Evolutionary conservation across 768 basidiomycete species (phyloP), one percentile per base, ranked within the genome.

Genomic region (Lentinus tigrinus): DNA sequence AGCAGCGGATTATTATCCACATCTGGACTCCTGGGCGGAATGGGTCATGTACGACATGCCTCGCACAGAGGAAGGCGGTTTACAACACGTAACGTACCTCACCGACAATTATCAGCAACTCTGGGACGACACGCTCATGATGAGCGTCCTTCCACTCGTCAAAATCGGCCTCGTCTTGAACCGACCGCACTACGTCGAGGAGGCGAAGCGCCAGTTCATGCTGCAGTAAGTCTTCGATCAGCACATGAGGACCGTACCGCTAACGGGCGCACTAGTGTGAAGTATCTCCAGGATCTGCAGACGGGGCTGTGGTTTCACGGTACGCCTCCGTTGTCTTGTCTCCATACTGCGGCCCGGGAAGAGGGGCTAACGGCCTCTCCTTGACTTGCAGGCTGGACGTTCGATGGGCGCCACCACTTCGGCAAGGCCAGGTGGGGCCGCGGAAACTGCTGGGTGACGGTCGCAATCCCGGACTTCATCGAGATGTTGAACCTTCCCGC

Each of bases 101-200:
- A 69, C 67, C 23, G 69, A 70, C 42, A 76, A 81, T 65, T 49
- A 72, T 60, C 75, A 81, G 56, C 80, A 83, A 57, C 65, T 82
- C 6, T 82, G 82, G 81, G 81, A 83, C 65, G 82, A 85, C 66
- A 83, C 81, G 2, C 68, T 83, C 57, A 81, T 82, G 80, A 83
- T 83, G 81, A 73, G 75, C 24, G 81, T 83, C 14, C 70, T 83
- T n/a, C 82, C 82, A 10, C 69, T 85, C 34, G 70, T 82, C 10
- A 83, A 82, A 67, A 82, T 83, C 43, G 82, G 82, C 3, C 65
- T 82, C 34, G 74, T 83, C n/a, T 72, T 83, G n/a, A 70, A 75
- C 38, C 70, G 79, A 27, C 75, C 75, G 2, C 70, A 78, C 17
- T 83, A 84, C 63, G 68, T 83, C 40, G 78, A 83, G 60, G 83